Evolutionary conservation across 495 filamentous ascomycete genomes (phyloP), one percentile per base, ranked within the genome.

Genomic region (Hypoxylon lenormandii): DNA sequence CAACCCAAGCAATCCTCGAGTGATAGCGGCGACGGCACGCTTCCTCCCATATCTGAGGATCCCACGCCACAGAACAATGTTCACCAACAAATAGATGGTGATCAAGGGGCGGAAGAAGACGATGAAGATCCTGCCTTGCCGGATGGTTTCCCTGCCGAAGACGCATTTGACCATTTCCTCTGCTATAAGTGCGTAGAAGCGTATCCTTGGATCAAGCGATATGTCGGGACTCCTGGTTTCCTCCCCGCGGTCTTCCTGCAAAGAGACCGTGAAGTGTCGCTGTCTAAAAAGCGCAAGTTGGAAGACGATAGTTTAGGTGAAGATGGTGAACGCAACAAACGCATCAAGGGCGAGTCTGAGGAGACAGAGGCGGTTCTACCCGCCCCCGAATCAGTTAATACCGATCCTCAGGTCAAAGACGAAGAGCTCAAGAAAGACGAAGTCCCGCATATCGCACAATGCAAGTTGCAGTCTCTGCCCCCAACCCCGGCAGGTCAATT

Each of bases 111-210:
- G 18, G 75, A 73, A 38, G 69, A 74, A 15, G 80, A 80, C 5
- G 77, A 86, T 33, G 80, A 82, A 7, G 79, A 87, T 15, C 74
- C 74, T 0, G 88, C 89, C 3, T 78, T 91, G 12, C 93, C 93
- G 2, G 90, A 91, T 1, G 91, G 92, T 4, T 98, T 98, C 69
- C 95, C 95, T 1, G 81, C 82, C 0, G 94, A 97, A 66, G 92
- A 97, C 18, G 87, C 90, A 49, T 98, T 97, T 70, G 91, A 94
- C 8, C 85, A 87, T 23, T 91, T 97, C 72, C 86, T 99, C 47
- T 99, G 96, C 81, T 97, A 93, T 82, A 93, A 96, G 74, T 99
- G 96, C 70, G 83, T 95, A 30, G 90, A 94, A 21, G 87, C 91
- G 0, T 88, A 91, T 71, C 93, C 93, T 0, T 99, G 94, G 95